Percentiles rank a stretch among this genome's conserved stretches.
phyloP scores from a whole-genome alignment of 2,329 filamentous ascomycete genomes.

The Phialocephala subalpina region DNA sequence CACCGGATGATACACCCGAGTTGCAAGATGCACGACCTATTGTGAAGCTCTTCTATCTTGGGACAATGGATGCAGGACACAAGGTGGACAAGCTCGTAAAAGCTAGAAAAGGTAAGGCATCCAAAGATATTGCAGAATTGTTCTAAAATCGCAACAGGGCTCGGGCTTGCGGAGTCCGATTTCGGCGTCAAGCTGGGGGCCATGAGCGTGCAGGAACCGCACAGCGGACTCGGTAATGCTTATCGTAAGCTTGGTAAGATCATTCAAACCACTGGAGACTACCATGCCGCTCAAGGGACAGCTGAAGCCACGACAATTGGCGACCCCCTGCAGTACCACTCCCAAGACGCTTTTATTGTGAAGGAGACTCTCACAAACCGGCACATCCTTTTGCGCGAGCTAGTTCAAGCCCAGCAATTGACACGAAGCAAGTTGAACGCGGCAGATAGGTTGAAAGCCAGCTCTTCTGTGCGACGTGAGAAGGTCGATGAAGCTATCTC shows the following conservation, averaged over 20 bases:
- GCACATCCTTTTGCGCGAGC: constrained; percentile 93
- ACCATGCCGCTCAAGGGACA: constrained; percentile 94
- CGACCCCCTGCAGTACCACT: constrained; percentile 94
- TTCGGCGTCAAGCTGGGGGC: constrained; percentile 88
- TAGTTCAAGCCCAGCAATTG: constrained; percentile 87
- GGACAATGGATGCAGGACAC: constrained; percentile 95
- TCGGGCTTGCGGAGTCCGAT: constrained; percentile 91
- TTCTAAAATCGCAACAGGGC: constrained; percentile 64
- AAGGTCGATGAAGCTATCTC: constrained; percentile 98
- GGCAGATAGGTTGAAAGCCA: constrained; percentile 87
- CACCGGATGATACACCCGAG: constrained; percentile 96
- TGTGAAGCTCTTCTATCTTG: constrained; percentile 95
- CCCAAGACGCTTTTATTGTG: constrained; percentile 94
- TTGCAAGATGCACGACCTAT: constrained; percentile 87
- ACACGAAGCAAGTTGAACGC: constrained; percentile 85
- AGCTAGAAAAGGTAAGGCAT: constrained; percentile 78
- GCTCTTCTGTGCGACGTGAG: constrained; percentile 86
- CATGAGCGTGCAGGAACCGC: constrained; percentile 90
- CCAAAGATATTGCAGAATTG: constrained; percentile 22
- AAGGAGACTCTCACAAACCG: constrained; percentile 98
- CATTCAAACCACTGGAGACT: constrained; percentile 93
- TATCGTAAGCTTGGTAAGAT: constrained; percentile 96
- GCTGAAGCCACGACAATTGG: constrained; percentile 94
- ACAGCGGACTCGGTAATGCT: constrained; percentile 85
- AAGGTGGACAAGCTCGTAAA: constrained; percentile 97